Percentiles rank a stretch among this genome's conserved stretches.
Evolutionary conservation across 2,329 filamentous ascomycete species (phyloP).

Genomic region (Sporothrix schenckii): DNA sequence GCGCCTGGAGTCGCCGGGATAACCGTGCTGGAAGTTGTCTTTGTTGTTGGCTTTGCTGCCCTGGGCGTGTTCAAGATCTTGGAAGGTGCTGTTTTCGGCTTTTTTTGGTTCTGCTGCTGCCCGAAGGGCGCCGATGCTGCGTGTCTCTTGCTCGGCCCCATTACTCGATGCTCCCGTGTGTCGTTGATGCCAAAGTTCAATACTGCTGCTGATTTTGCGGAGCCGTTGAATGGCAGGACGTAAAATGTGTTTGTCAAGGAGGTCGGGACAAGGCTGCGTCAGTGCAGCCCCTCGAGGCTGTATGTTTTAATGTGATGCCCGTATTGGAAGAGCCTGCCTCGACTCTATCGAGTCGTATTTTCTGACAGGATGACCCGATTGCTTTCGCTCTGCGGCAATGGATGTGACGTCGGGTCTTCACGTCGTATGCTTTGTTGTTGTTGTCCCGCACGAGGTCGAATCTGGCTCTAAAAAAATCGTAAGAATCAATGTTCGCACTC

Average conservation of each 20-base stretch:
- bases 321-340: background rate
- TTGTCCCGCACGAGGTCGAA: background rate
- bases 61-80: background rate
- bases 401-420: slow-evolving; percentile 1
- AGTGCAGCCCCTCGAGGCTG: background rate
- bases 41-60: background rate
- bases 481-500: background rate
- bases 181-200: background rate
- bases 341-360: background rate
- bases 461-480: background rate
- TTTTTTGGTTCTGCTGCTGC: slow-evolving; percentile 26
- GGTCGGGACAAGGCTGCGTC: background rate
- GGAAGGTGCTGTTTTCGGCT: slow-evolving; percentile 24
- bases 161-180: background rate
- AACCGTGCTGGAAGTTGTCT: background rate
- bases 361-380: too few species aligned
- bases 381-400: background rate
- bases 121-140: background rate
- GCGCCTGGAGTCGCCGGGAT: slow-evolving; percentile 31
- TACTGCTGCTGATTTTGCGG: too few species aligned
- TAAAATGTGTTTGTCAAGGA: background rate
- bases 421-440: background rate
- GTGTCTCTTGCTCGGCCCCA: slow-evolving; percentile 18
- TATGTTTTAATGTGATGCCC: background rate
- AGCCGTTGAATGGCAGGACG: background rate